A percentile compares a stretch with the other conserved stretches of the same genome.
Conservation (phyloP, 129 eudicot genomes). For the Chrysanthemum lavandulifolium region DNA sequence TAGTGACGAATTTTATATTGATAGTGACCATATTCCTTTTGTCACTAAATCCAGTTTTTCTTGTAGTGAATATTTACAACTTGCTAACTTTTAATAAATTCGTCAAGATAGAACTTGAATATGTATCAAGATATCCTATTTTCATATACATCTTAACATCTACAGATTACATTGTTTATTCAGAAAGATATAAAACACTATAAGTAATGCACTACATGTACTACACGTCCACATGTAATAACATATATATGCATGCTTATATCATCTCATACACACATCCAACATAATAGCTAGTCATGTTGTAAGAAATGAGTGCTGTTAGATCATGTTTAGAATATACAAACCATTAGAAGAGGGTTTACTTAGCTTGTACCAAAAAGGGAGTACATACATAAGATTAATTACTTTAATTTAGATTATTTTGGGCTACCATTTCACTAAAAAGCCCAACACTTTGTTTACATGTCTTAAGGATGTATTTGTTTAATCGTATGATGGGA, state of each 20-base stretch:
- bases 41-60: too few species aligned
- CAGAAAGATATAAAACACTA: neutral
- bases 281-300: constrained; percentile 1
- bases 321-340: constrained; percentile 12
- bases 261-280: neutral
- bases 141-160: too few species aligned
- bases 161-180: too few species aligned
- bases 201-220: constrained; percentile 1
- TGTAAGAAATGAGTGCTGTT: constrained; percentile 4
- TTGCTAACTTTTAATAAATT: too few species aligned
- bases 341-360: constrained; percentile 8
- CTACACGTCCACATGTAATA: neutral
- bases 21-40: too few species aligned
- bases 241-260: neutral
- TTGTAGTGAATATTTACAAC: too few species aligned
- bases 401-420: constrained; percentile 21
- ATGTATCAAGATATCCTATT: too few species aligned
- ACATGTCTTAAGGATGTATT: constrained; percentile 30
- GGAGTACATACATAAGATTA: constrained; percentile 17
- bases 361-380: constrained; percentile 31
- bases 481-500: constrained; percentile 33
- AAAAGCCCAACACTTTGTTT: constrained; percentile 42
- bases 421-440: constrained; percentile 33
- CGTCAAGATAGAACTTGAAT: too few species aligned
- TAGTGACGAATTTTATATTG: too few species aligned